Evolutionary conservation across 805 yeast genomes (phyloP), one percentile per base, ranked within the genome.

Genomic region (Kodamaea nitidulidarum): DNA sequence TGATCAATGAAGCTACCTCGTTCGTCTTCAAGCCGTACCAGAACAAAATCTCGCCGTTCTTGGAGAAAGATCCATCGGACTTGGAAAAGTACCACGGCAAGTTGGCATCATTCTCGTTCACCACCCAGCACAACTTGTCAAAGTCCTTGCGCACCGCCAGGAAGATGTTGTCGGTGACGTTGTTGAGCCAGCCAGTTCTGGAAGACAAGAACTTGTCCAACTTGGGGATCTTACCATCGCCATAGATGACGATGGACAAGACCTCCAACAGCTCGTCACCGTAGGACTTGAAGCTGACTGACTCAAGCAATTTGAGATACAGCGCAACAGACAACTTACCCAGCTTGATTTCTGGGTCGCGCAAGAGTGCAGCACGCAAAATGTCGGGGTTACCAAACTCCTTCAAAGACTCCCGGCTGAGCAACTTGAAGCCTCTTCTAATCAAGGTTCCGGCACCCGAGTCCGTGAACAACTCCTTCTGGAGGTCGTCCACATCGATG

Each of bases 371-470:
- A 35, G 73, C 60, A 65, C 95, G 78, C 51, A 93, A 75, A 39
- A 79, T 67, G 56, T 86, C 95, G n/a, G 87, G 77, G 43, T 81
- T 78, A 25, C 69, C 60, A 59, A 90, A 84, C 46, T 85, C 91
- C 27, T 70, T 64, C 39, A 88, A 67, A 15, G 84, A 76, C 54
- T 78, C 75, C 60, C 88, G 80, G 54, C 79, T 81, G 42, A 83
- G 61, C 49, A 93, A 74, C 67, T 87, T 88, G 70, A 91, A 87
- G 46, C 99, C 99, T 65, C 98, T 81, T 76, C 98, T 84, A 54
- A 93, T 88, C 70, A 93, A 75, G 33, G 99, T 93, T 58, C 99
- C 99, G 21, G 98, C 99, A 64, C 99, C 99, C 12, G 96, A 84
- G 63, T 93, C 98, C 29, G 99, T 93, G 68, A 93, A 93, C 56